A percentile compares a stretch with the other conserved stretches of the same genome.
These are phyloP conservation scores for Eucalyptus decipiens DNA, from an alignment of 345 rosid genomes.

Conservation along the genomic window DNA sequence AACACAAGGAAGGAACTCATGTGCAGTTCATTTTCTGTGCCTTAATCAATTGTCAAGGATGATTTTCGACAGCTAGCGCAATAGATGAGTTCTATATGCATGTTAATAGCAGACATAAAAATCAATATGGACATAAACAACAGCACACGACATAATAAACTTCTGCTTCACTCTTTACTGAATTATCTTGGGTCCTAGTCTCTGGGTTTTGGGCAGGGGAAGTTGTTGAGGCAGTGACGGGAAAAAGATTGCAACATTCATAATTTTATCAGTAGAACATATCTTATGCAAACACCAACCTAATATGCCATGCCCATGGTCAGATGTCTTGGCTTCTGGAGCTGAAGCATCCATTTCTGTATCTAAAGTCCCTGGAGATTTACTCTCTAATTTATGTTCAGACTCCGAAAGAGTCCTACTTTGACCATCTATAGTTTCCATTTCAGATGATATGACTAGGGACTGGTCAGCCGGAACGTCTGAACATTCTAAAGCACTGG, in stretches of 20 bases:
- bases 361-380: constrained; percentile 23
- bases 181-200: background rate
- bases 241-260: background rate
- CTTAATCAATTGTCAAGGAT: background rate
- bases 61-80: background rate
- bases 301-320: constrained; percentile 26
- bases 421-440: constrained; percentile 30
- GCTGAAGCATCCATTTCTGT: constrained; percentile 16
- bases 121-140: background rate
- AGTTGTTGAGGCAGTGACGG: background rate
- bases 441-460: constrained; percentile 54
- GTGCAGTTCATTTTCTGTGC: background rate
- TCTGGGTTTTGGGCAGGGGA: background rate
- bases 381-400: constrained; percentile 24
- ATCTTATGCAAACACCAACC: constrained; percentile 17
- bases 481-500: constrained; percentile 13
- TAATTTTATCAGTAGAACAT: background rate
- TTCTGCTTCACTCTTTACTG: background rate
- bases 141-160: background rate
- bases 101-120: background rate
- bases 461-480: constrained; percentile 25
- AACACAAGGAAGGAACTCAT: background rate
- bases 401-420: constrained; percentile 15
- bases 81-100: background rate
- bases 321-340: constrained; percentile 26